Evolutionary conservation across 306 rosid genomes (phyloP).

Genomic region (Cucurbita ficifolia): DNA sequence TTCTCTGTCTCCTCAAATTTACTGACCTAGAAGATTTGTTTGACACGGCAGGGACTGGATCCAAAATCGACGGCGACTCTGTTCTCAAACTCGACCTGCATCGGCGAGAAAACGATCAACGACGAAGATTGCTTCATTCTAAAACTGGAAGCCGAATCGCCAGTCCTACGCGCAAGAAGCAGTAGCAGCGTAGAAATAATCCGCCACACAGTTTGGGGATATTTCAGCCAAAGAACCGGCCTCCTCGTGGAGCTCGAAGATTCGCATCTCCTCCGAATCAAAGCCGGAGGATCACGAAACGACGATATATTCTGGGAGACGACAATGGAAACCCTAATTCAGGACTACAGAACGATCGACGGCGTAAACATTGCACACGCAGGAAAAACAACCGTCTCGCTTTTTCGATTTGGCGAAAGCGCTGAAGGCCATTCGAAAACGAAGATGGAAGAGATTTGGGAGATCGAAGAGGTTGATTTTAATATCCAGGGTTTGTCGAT

Average conservation of each 20-base stretch:
- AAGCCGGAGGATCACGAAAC: slow-evolving; percentile 20
- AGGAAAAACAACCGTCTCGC: slow-evolving; percentile 51
- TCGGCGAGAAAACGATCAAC: slow-evolving; percentile 67
- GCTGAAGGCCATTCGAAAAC: slow-evolving; percentile 49
- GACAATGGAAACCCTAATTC: slow-evolving; percentile 58
- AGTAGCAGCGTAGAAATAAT: slow-evolving; percentile 57
- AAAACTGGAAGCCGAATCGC: slow-evolving; percentile 48
- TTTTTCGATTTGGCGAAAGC: slow-evolving; percentile 55
- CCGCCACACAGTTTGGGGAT: slow-evolving; percentile 78
- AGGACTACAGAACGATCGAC: slow-evolving; percentile 55
- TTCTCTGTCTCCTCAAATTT: not conserved
- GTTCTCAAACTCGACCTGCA: slow-evolving; percentile 48
- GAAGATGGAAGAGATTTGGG: slow-evolving; percentile 78
- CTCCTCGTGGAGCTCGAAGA: slow-evolving; percentile 65
- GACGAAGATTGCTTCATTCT: slow-evolving; percentile 67
- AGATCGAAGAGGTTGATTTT: slow-evolving; percentile 75
- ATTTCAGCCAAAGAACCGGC: slow-evolving; percentile 85
- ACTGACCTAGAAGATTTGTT: not conserved
- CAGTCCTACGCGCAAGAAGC: slow-evolving; percentile 53
- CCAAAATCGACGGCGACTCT: slow-evolving; percentile 73
- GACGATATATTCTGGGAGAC: slow-evolving; percentile 72
- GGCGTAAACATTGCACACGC: slow-evolving; percentile 62
- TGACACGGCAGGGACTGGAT: slow-evolving; percentile 57
- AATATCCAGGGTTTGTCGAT: slow-evolving; percentile 61
- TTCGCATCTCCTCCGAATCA: slow-evolving; percentile 65